Evolutionary conservation across 768 basidiomycete species (phyloP).

Genomic region (Lactarius hengduanensis): DNA sequence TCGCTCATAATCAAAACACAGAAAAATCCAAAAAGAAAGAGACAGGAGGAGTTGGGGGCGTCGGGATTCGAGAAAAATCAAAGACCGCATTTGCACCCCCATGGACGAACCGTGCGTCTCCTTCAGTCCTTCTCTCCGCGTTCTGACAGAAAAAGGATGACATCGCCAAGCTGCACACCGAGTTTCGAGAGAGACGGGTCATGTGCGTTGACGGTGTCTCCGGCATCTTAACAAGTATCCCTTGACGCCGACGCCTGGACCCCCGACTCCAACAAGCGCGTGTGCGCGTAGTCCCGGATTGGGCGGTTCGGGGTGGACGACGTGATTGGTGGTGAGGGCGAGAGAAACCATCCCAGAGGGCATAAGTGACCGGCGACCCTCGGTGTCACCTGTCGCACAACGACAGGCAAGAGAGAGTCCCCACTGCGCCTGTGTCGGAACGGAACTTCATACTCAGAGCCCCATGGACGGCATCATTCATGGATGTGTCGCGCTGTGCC

Average conservation of each 20-base stretch:
- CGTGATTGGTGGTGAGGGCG: neutral
- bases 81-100: neutral
- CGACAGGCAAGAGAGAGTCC: neutral
- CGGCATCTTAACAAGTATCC: neutral
- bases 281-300: neutral
- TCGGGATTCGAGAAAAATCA: no score
- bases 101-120: neutral
- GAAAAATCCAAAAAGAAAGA: slow-evolving; percentile 1
- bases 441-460: neutral
- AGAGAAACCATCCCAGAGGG: neutral
- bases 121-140: neutral
- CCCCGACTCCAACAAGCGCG: neutral
- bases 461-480: neutral
- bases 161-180: neutral
- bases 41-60: neutral
- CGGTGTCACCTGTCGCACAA: neutral
- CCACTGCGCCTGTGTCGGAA: neutral
- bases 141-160: neutral
- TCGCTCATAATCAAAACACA: neutral
- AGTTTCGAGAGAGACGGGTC: neutral
- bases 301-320: neutral
- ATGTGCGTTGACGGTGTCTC: neutral
- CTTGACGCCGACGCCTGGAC: neutral
- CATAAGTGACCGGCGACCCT: slow-evolving; percentile 1
- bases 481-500: neutral